A percentile compares a stretch with the other conserved stretches of the same genome.
Conservation (phyloP, 2,329 filamentous ascomycete species). For the Aulographum hederae region DNA sequence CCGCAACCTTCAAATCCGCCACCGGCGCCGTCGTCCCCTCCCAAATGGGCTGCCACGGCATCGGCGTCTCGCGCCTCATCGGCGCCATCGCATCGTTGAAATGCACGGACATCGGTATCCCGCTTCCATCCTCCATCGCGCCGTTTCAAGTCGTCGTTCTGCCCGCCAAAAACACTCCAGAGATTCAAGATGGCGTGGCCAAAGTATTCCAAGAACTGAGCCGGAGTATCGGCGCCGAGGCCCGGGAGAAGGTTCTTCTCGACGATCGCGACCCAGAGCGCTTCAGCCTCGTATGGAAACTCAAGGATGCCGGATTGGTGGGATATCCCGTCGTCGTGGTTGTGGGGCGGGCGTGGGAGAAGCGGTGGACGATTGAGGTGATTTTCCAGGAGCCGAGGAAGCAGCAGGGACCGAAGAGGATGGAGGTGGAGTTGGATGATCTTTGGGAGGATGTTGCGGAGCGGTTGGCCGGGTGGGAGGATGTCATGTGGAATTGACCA, state of each 20-base stretch:
- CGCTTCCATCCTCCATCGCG: conserved; percentile 56
- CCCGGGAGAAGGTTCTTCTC: conserved; percentile 12
- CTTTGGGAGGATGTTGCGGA: neutral
- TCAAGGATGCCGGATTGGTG: conserved; percentile 74
- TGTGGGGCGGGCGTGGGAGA: conserved; percentile 53
- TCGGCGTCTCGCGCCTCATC: conserved; percentile 81
- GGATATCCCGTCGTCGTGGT: conserved; percentile 76
- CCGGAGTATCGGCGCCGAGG: conserved; percentile 4
- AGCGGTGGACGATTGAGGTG: conserved; percentile 15
- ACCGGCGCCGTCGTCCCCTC: conserved; percentile 33
- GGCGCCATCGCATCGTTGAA: conserved; percentile 67
- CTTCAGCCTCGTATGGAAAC: conserved; percentile 60
- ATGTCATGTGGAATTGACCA: neutral
- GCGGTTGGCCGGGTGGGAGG: neutral
- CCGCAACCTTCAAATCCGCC: conserved; percentile 38
- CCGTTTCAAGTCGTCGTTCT: conserved; percentile 65
- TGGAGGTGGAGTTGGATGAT: neutral
- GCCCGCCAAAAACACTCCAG: conserved; percentile 11
- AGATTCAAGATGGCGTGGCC: conserved; percentile 28
- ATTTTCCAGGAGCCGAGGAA: neutral
- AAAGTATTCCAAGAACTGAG: conserved; percentile 46
- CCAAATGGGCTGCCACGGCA: conserved; percentile 94
- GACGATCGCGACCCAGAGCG: conserved; percentile 21
- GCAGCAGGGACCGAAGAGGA: neutral
- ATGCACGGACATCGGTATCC: conserved; percentile 39